A percentile compares a stretch with the other conserved stretches of the same genome.
These are phyloP conservation scores for Chenopodium berlandieri DNA, from an alignment of 148 eudicot genomes.

Conservation along the genomic window DNA sequence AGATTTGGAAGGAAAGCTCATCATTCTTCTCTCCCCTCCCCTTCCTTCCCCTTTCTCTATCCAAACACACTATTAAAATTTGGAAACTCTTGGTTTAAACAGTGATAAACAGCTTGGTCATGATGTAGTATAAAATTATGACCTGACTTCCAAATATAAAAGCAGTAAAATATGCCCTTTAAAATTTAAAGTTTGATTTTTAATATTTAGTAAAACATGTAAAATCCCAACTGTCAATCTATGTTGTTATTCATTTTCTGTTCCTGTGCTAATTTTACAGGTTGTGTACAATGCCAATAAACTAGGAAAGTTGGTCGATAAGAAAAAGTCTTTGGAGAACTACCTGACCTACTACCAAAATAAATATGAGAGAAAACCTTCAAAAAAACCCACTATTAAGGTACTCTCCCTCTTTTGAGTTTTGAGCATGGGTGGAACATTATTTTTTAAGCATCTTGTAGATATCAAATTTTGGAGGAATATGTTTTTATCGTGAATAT, in stretches of 20 bases:
- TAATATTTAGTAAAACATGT: too few relatives aligned
- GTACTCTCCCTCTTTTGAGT: slow-evolving; percentile 34
- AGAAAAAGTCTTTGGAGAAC: slow-evolving; percentile 66
- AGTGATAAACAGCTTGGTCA: too few relatives aligned
- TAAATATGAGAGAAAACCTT: slow-evolving; percentile 68
- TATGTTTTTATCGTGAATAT: not conserved
- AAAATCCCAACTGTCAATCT: not conserved
- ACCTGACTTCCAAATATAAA: too few relatives aligned
- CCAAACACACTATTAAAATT: too few relatives aligned
- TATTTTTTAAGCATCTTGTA: not conserved
- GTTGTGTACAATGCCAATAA: slow-evolving; percentile 85
- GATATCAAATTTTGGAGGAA: not conserved
- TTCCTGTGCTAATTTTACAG: slow-evolving; percentile 33
- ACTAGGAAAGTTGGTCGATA: slow-evolving; percentile 72
- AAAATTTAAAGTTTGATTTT: too few relatives aligned
- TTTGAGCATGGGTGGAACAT: not conserved
- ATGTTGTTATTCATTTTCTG: not conserved
- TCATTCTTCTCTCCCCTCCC: too few relatives aligned
- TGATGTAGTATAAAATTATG: too few relatives aligned
- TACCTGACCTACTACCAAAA: slow-evolving; percentile 80
- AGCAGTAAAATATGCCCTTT: too few relatives aligned
- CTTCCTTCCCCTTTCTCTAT: too few relatives aligned
- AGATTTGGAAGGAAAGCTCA: too few relatives aligned
- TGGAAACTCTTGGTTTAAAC: too few relatives aligned
- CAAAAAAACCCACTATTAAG: slow-evolving; percentile 66